Evolutionary conservation across 1,284 basidiomycete species (phyloP), one percentile per base, ranked within the genome.

Genomic region (Earliella scabrosa): DNA sequence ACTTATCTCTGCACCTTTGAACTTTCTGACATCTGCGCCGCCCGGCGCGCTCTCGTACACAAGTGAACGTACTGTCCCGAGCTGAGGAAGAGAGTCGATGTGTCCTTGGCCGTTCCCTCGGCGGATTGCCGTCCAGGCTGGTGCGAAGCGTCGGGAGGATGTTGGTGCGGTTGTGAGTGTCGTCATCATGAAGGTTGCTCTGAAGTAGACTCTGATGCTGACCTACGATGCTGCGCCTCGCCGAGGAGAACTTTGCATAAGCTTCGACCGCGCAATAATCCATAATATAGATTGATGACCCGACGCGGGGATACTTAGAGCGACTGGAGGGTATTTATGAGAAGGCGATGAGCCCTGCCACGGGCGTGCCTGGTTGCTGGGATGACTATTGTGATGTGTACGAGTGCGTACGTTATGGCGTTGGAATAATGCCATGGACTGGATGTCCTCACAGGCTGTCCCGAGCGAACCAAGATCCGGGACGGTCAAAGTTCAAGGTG

Each of bases 51-150:
- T n/a, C n/a, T n/a, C n/a, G n/a, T n/a, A n/a, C n/a, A n/a, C n/a
- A n/a, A n/a, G n/a, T n/a, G n/a, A n/a, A n/a, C n/a, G n/a, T n/a
- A n/a, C n/a, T n/a, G n/a, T n/a, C n/a, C n/a, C n/a, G n/a, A n/a
- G n/a, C n/a, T n/a, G n/a, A n/a, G n/a, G n/a, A n/a, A n/a, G n/a
- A n/a, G n/a, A n/a, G n/a, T n/a, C n/a, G n/a, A n/a, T n/a, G n/a
- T n/a, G n/a, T n/a, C n/a, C n/a, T n/a, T n/a, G n/a, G n/a, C n/a
- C n/a, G n/a, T n/a, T n/a, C n/a, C n/a, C n/a, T n/a, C n/a, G n/a
- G n/a, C n/a, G n/a, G n/a, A n/a, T 78, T n/a, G 78, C 76, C 45
- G 76, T 77, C 11, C 54, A 59, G 50, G 14, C 36, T 8, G 16
- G 16, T 4, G 36, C 36, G 36, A 38, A 38, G 36, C 16, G 16